These are phyloP conservation scores for Trichocladium antarcticum DNA, from an alignment of 495 filamentous ascomycete genomes.

Conservation along the genomic window DNA sequence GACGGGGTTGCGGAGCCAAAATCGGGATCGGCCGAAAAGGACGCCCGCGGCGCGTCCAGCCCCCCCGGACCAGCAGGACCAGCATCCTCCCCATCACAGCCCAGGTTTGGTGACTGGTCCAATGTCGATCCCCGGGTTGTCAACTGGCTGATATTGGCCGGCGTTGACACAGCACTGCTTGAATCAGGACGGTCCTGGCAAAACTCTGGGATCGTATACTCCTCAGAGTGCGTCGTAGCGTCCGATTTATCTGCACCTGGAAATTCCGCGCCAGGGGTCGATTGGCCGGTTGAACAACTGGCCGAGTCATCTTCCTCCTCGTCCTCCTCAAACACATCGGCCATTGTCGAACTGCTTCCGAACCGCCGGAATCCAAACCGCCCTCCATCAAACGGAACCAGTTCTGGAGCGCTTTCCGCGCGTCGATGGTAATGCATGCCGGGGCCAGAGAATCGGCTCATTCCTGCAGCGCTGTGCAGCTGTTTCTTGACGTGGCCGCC, in stretches of 20 bases:
- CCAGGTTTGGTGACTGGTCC: not conserved
- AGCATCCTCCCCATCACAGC: not conserved
- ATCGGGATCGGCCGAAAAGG: not conserved
- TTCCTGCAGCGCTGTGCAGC: constrained; percentile 77
- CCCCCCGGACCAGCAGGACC: not conserved
- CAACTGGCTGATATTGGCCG: not conserved
- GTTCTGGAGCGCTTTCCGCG: constrained; percentile 82
- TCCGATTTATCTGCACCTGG: constrained; percentile 12
- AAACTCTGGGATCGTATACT: not conserved
- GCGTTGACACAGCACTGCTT: not conserved
- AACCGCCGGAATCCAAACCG: constrained; percentile 48
- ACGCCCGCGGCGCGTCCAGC: not conserved
- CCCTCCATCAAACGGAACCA: constrained; percentile 67
- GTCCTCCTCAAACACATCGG: constrained; percentile 93
- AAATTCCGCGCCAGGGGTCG: constrained; percentile 19
- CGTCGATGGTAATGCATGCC: constrained; percentile 86
- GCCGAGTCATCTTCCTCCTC: constrained; percentile 48
- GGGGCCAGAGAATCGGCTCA: constrained; percentile 64
- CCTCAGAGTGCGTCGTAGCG: not conserved
- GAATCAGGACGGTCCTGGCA: not conserved
- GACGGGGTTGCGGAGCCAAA: constrained; percentile 48
- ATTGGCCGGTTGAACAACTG: constrained; percentile 18
- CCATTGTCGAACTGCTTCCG: constrained; percentile 57
- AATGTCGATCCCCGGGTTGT: not conserved
- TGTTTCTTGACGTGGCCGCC: constrained; percentile 56